Percentiles rank a stretch among this genome's conserved stretches.
These are phyloP conservation scores for Leptographium galeiforme DNA, from an alignment of 2,329 filamentous ascomycete genomes.

Conservation along the genomic window DNA sequence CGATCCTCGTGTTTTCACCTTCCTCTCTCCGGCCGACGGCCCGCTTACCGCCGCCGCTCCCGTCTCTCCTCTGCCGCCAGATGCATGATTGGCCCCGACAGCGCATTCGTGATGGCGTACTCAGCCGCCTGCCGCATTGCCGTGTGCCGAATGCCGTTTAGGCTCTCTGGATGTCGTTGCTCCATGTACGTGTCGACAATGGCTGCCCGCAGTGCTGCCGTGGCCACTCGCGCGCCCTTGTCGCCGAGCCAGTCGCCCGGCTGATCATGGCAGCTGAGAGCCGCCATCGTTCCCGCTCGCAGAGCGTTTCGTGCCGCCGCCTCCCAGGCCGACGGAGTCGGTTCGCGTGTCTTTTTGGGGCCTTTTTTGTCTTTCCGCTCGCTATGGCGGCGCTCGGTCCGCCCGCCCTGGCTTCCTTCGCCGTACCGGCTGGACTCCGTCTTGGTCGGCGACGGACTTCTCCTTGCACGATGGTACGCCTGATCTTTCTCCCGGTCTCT, in stretches of 20 bases:
- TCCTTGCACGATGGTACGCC: not conserved
- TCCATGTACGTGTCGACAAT: constrained; percentile 16
- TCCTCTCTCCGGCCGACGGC: not conserved
- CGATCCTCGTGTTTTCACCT: not conserved
- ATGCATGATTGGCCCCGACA: constrained; percentile 12
- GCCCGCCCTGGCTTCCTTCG: not conserved
- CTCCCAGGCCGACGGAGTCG: constrained; percentile 7
- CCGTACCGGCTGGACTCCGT: no score
- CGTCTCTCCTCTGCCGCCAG: not conserved
- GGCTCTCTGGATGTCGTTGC: constrained; percentile 10
- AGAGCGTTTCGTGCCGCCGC: constrained; percentile 12
- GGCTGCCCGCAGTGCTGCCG: constrained; percentile 15
- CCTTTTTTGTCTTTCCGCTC: not conserved
- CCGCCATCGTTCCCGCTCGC: constrained; percentile 14
- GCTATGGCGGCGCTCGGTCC: no score
- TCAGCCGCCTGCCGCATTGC: constrained; percentile 15
- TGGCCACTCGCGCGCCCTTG: constrained; percentile 15
- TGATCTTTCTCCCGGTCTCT: not conserved
- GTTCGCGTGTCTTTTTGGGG: not conserved
- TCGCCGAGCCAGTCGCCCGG: constrained; percentile 14
- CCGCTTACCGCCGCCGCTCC: not conserved
- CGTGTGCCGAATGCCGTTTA: constrained; percentile 15
- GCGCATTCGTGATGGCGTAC: constrained; percentile 11
- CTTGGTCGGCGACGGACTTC: not conserved
- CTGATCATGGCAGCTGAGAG: constrained; percentile 10